Evolutionary conservation across 2,329 filamentous ascomycete genomes (phyloP).

Genomic region (Arthroderma sp.): DNA sequence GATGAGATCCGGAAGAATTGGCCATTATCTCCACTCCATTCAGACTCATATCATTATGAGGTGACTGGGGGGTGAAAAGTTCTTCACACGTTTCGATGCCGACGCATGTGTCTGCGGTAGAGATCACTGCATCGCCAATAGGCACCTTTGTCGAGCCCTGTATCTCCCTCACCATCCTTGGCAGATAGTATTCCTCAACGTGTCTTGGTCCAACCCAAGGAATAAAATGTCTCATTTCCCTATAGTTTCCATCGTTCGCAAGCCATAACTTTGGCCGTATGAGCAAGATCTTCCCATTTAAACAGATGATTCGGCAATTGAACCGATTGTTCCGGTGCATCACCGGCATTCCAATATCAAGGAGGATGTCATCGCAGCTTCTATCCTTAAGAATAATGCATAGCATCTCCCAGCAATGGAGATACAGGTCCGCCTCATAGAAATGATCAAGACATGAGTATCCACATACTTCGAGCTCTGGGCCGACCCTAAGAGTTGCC

Average conservation of each 20-base stretch:
- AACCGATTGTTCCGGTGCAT: slow-evolving; percentile 46
- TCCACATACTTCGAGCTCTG: slow-evolving; percentile 25
- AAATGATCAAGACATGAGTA: slow-evolving; percentile 16
- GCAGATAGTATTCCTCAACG: slow-evolving; percentile 52
- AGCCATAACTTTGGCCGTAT: slow-evolving; percentile 56
- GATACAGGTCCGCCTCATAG: slow-evolving; percentile 36
- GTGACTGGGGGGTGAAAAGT: slow-evolving; percentile 45
- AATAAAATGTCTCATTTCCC: slow-evolving; percentile 49
- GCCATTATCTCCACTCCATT: slow-evolving; percentile 59
- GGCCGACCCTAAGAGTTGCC: slow-evolving; percentile 47
- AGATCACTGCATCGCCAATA: slow-evolving; percentile 56
- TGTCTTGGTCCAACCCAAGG: slow-evolving; percentile 43
- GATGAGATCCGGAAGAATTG: slow-evolving; percentile 45
- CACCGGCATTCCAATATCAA: slow-evolving; percentile 38
- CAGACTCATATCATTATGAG: slow-evolving; percentile 47
- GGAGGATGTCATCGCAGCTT: slow-evolving; percentile 49
- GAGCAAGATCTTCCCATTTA: slow-evolving; percentile 54
- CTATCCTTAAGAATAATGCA: slow-evolving; percentile 46
- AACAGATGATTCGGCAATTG: slow-evolving; percentile 51
- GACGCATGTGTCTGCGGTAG: slow-evolving; percentile 46
- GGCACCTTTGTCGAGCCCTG: slow-evolving; percentile 43
- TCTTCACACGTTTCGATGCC: slow-evolving; percentile 41
- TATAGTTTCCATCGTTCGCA: slow-evolving; percentile 48
- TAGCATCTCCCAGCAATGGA: slow-evolving; percentile 50
- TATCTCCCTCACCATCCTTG: slow-evolving; percentile 45